Base-by-base conservation (phyloP, 495 filamentous ascomycete genomes). In the Xylaria flabelliformis region DNA sequence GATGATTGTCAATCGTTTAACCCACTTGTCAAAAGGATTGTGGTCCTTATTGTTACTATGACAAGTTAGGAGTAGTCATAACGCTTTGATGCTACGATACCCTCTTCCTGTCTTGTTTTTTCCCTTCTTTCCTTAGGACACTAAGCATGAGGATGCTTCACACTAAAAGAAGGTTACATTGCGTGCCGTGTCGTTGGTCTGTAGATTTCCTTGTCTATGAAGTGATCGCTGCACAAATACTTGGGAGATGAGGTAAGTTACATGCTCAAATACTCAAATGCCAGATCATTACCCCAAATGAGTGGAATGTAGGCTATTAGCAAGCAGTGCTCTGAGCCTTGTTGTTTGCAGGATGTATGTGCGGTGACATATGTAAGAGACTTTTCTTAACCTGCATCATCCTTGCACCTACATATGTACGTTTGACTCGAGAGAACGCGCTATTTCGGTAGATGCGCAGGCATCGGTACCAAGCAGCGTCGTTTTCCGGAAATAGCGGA, bases 331-430 rank as follows among this genome's bases (percentile, higher is more conserved):
- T 61, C 32, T n/a, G 34, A 61, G 58, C 19, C 58, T 39, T 59
- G 17, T 19, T 13, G 32, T 61, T 39, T 39, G 36, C 44, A 42
- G 48, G 10, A 55, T 36, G 44, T 21, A 21, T 39, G 65, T 24
- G 32, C 10, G 48, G 65, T 56, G 34, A 67, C 56, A 68, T 58
- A 69, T 69, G 53, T 61, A 69, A 48, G 53, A 61, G 51, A 58
- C 67, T 61, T 61, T 46, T 48, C 51, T 44, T 36, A 46, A 15
- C 48, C 68, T 63, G 58, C 68, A 59, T 29, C 68, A 70, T 70
- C 68, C 68, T 64, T 70, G 68, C 58, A 70, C 58, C 4, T 63
- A 70, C 68, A 70, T 70, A 67, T 56, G 50, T 55, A 56, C 42
- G 24, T 36, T 56, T 44, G 50, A 44, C 34, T 41, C 65, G 21